A percentile compares a stretch with the other conserved stretches of the same genome.
These are phyloP conservation scores for Euryodendron excelsum DNA, from an alignment of 148 eudicot genomes.

Conservation along the genomic window DNA sequence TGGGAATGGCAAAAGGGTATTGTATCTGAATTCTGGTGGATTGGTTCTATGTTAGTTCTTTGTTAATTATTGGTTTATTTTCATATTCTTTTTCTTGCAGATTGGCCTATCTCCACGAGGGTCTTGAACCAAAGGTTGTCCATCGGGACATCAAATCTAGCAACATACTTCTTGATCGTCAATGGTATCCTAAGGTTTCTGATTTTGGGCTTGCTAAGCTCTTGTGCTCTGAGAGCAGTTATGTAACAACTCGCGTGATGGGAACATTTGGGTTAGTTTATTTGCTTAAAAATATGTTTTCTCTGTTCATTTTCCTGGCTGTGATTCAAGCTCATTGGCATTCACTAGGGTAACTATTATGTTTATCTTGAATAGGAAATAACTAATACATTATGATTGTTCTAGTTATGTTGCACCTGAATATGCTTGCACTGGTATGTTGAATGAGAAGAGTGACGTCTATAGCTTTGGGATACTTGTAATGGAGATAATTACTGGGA, in stretches of 20 bases:
- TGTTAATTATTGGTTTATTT: background rate
- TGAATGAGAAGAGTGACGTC: slow-evolving; percentile 77
- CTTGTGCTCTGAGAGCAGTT: slow-evolving; percentile 68
- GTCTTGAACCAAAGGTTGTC: slow-evolving; percentile 94
- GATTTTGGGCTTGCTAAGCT: slow-evolving; percentile 96
- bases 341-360: background rate
- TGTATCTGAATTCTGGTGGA: background rate
- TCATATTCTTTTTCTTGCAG: slow-evolving; percentile 33
- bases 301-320: background rate
- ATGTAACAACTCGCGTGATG: slow-evolving; percentile 94
- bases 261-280: slow-evolving; percentile 83
- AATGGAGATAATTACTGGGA: slow-evolving; percentile 82
- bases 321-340: background rate
- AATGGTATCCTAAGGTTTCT: slow-evolving; percentile 78
- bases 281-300: background rate
- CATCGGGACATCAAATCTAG: slow-evolving; percentile 86
- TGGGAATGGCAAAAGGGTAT: slow-evolving; percentile 94
- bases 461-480: slow-evolving; percentile 80
- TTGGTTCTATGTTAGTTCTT: background rate
- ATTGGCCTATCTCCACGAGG: slow-evolving; percentile 93
- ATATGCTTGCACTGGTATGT: slow-evolving; percentile 89
- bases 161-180: slow-evolving; percentile 76
- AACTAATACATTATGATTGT: background rate
- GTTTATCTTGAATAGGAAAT: background rate
- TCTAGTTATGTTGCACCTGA: slow-evolving; percentile 83